phyloP scores from a whole-genome alignment of 495 filamentous ascomycete genomes.

The Penicillium nucicola region DNA sequence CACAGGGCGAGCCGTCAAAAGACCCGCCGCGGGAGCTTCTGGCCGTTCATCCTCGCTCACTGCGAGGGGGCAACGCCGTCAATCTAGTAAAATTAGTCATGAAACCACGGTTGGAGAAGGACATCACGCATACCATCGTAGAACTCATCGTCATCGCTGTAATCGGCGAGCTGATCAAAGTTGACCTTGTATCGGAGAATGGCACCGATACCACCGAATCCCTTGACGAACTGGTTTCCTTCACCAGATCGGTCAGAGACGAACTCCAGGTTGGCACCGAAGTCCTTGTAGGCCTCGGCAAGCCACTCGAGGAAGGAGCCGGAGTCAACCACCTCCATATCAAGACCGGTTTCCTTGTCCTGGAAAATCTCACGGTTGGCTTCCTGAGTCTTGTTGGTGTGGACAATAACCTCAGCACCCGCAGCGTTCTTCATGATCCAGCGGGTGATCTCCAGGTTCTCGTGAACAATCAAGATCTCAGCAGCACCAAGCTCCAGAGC shows the following conservation, averaged over 20 bases:
- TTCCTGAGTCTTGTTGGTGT: constrained; percentile 88
- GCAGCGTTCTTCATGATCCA: constrained; percentile 79
- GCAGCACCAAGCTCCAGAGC: constrained; percentile 94
- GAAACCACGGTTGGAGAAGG: not conserved
- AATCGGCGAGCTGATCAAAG: constrained; percentile 96
- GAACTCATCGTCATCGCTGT: constrained; percentile 96
- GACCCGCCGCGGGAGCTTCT: constrained; percentile 62
- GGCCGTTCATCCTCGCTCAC: constrained; percentile 78
- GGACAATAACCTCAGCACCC: constrained; percentile 68
- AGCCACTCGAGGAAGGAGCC: constrained; percentile 97
- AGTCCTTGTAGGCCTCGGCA: constrained; percentile 95
- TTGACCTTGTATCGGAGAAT: constrained; percentile 99
- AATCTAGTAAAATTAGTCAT: constrained; percentile 56
- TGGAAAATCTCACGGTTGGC: constrained; percentile 76
- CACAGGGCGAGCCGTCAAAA: constrained; percentile 58
- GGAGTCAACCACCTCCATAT: constrained; percentile 89
- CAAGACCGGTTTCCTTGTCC: constrained; percentile 90
- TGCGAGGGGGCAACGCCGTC: constrained; percentile 90
- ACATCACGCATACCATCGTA: constrained; percentile 72
- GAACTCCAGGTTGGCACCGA: constrained; percentile 94
- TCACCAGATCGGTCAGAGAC: constrained; percentile 95
- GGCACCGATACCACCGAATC: constrained; percentile 96
- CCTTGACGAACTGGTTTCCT: constrained; percentile 99
- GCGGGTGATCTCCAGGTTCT: constrained; percentile 91
- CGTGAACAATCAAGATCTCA: constrained; percentile 94